Base-by-base conservation (phyloP, 441 rosid species). In the Arabidopsis hybrid region DNA sequence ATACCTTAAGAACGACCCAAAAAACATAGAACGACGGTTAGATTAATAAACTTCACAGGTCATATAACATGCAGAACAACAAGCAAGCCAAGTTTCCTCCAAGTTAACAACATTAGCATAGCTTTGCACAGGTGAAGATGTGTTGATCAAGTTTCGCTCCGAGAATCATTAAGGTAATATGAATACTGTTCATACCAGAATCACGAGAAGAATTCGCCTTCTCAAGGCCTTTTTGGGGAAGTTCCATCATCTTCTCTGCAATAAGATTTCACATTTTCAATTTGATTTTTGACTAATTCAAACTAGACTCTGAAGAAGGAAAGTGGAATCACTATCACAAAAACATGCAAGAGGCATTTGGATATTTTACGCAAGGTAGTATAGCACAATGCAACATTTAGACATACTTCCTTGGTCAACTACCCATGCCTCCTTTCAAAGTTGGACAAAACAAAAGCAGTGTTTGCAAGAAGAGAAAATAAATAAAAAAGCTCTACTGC, bases 201-300 rank as follows among this genome's bases (percentile, higher is more conserved):
- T 86, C 89, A 75, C 60, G 82, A 65, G 72, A 81, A 45, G 71
- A 83, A 49, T 71, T 84, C 51, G 75, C 84, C 65, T 74, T 85
- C 69, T 82, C 89, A 76, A 67, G 45, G 50, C 61, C 83, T 39
- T 70, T 83, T 43, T 60, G 80, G 67, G 81, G 69, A 78, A 65
- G 81, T 77, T 83, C 91, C 50, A 76, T 26, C 77, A 81, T 71
- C 86, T 85, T 86, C 72, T 80, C 95, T 88, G 85, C 11, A 64
- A 77, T 36, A 58, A 35, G 4, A 59, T 40, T 11, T 68, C 70
- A 72, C 2, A 73, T 36, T 26, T 26, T 60, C 34, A 32, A 21
- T 17, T 39, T n/a, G 7, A 5, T 2, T 3, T 4, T 14, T 1
- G 4, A 38, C 63, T 58, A 14, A 0, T 36, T 16, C 21, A 57